Evolutionary conservation across 768 basidiomycete genomes (phyloP).

Genomic region (Coprinopsis marcescibilis): DNA sequence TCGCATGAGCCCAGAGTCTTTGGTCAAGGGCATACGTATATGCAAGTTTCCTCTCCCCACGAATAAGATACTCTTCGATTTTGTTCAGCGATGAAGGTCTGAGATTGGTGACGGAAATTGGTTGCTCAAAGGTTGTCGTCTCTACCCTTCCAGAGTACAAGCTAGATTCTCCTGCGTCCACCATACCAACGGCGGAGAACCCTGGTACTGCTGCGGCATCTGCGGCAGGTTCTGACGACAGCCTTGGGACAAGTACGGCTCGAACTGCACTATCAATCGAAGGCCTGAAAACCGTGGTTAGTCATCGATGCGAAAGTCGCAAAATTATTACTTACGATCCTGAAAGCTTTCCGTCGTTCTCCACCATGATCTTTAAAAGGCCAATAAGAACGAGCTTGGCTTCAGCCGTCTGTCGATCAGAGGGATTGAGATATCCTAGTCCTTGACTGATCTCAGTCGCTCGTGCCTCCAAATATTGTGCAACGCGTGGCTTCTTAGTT

Average conservation of each 20-base stretch:
- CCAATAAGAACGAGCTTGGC: slow-evolving; percentile 71
- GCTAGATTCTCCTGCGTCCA: slow-evolving; percentile 21
- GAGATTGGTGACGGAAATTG: slow-evolving; percentile 55
- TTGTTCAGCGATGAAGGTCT: slow-evolving; percentile 63
- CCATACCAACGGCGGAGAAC: slow-evolving; percentile 18
- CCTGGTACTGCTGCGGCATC: neutral
- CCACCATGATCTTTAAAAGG: slow-evolving; percentile 74
- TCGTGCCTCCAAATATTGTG: slow-evolving; percentile 72
- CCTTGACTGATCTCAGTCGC: slow-evolving; percentile 74
- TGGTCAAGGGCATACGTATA: slow-evolving; percentile 85
- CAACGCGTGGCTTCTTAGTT: slow-evolving; percentile 74
- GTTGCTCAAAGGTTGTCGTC: slow-evolving; percentile 32
- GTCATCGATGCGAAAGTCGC: neutral
- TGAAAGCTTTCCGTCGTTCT: slow-evolving; percentile 81
- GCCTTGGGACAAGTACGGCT: slow-evolving; percentile 58
- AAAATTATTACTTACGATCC: slow-evolving; percentile 61
- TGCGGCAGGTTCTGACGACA: slow-evolving; percentile 20
- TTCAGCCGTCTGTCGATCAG: slow-evolving; percentile 58
- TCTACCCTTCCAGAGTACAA: slow-evolving; percentile 7
- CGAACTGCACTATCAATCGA: slow-evolving; percentile 73
- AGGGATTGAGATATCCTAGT: slow-evolving; percentile 57
- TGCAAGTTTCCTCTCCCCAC: slow-evolving; percentile 82
- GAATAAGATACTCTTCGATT: slow-evolving; percentile 73
- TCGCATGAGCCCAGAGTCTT: slow-evolving; percentile 91
- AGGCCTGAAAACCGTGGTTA: slow-evolving; percentile 27